phyloP scores from a whole-genome alignment of 2,329 filamentous ascomycete genomes.

The Domatiomyces catenatus region DNA sequence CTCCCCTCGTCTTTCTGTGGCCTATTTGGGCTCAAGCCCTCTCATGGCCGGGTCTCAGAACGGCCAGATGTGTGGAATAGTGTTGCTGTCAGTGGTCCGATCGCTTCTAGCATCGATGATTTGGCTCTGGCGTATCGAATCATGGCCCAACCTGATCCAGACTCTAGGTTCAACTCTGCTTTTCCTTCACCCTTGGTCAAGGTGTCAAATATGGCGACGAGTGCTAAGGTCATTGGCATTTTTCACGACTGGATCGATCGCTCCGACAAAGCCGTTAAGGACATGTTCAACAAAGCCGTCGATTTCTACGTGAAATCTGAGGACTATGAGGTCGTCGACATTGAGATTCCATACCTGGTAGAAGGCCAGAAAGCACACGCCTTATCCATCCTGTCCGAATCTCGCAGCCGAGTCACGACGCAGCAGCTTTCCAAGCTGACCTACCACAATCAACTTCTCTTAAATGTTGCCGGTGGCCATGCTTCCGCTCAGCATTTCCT shows the following conservation, averaged over 20 bases:
- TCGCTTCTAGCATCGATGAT: conserved; percentile 61
- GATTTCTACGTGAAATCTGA: conserved; percentile 32
- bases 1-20: conserved; percentile 64
- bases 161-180: conserved; percentile 24
- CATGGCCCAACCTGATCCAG: conserved; percentile 57
- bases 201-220: conserved; percentile 20
- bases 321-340: conserved; percentile 30
- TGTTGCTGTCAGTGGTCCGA: conserved; percentile 55
- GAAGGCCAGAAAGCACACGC: conserved; percentile 65
- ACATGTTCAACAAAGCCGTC: conserved; percentile 47
- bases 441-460: conserved; percentile 35
- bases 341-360: conserved; percentile 41
- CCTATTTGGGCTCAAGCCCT: conserved; percentile 66
- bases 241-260: conserved; percentile 54
- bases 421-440: conserved; percentile 25
- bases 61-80: conserved; percentile 46
- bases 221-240: conserved; percentile 53
- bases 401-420: conserved; percentile 36
- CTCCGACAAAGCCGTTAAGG: conserved; percentile 48
- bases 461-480: conserved; percentile 44
- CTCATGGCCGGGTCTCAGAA: conserved; percentile 48
- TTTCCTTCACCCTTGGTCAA: conserved; percentile 40
- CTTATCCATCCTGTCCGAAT: conserved; percentile 61
- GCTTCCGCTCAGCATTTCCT: conserved; percentile 56
- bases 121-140: conserved; percentile 68